These are phyloP conservation scores for Vigna nakashimae DNA, from an alignment of 306 rosid genomes.

Conservation along the genomic window DNA sequence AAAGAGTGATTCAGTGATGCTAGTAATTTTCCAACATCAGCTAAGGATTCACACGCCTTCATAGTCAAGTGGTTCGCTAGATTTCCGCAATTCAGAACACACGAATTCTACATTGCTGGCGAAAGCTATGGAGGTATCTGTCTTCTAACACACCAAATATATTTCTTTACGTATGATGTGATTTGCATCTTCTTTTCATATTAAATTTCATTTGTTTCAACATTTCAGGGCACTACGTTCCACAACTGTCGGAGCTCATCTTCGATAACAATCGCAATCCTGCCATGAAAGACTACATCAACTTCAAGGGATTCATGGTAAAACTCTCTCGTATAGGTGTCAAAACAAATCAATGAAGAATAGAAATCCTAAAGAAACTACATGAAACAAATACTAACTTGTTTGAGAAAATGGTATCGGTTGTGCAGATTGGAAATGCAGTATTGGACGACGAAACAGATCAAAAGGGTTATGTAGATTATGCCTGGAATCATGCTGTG, in stretches of 20 bases:
- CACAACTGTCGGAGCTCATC: conserved; percentile 80
- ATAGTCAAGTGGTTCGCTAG: conserved; percentile 74
- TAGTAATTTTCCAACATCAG: conserved; percentile 43
- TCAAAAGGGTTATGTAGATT: conserved; percentile 60
- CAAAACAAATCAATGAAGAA: neutral
- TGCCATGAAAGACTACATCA: conserved; percentile 50
- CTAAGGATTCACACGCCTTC: conserved; percentile 75
- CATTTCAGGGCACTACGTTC: conserved; percentile 84
- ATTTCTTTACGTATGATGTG: neutral
- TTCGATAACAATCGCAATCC: conserved; percentile 50
- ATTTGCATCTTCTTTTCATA: neutral
- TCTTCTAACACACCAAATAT: neutral
- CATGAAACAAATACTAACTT: neutral
- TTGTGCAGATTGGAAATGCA: conserved; percentile 62
- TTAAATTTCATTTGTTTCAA: neutral
- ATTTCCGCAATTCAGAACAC: conserved; percentile 82
- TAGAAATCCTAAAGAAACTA: neutral
- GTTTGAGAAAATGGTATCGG: neutral
- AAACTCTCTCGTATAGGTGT: neutral
- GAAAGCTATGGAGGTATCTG: conserved; percentile 86
- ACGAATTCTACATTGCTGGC: conserved; percentile 81
- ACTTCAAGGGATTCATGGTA: conserved; percentile 80
- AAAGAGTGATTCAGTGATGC: conserved; percentile 15
- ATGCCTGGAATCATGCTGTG: conserved; percentile 69
- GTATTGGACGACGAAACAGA: conserved; percentile 60